A percentile compares a stretch with the other conserved stretches of the same genome.
Evolutionary conservation across 2,329 filamentous ascomycete genomes (phyloP).

Genomic region (Phaeosphaeriaceae sp.): DNA sequence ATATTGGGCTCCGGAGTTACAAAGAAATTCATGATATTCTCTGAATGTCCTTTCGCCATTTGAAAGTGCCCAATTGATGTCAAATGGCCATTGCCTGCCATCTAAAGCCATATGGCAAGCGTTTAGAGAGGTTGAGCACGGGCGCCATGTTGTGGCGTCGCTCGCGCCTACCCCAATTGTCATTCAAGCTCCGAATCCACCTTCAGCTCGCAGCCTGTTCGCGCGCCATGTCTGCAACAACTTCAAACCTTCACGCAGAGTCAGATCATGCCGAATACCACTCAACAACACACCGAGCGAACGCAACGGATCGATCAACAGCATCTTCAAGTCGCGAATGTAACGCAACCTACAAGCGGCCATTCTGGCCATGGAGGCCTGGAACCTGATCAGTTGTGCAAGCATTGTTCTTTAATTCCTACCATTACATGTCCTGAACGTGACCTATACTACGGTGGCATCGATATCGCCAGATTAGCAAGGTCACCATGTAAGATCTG

Average conservation of each 20-base stretch:
- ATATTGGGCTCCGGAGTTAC: background rate
- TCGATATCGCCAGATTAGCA: background rate
- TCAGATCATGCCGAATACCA: background rate
- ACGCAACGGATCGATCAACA: no score
- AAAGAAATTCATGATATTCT: background rate
- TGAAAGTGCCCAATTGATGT: no score
- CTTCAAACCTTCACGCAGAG: no score
- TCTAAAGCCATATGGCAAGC: no score
- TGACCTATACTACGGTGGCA: background rate
- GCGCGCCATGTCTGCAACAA: background rate
- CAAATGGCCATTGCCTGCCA: no score
- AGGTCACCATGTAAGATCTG: background rate
- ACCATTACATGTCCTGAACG: background rate
- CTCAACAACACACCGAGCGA: background rate
- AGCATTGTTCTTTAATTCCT: background rate
- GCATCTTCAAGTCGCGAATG: no score
- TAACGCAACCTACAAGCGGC: background rate
- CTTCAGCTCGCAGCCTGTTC: background rate
- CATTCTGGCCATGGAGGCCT: background rate
- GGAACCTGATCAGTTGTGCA: background rate
- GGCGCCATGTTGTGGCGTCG: background rate
- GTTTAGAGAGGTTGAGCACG: background rate
- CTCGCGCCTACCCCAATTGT: background rate
- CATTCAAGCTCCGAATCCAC: background rate
- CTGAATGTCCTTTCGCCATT: no score